Percentiles rank a stretch among this genome's conserved stretches.
These are phyloP conservation scores for Epichloe glyceriae DNA, from an alignment of 2,329 filamentous ascomycete genomes.

Conservation along the genomic window DNA sequence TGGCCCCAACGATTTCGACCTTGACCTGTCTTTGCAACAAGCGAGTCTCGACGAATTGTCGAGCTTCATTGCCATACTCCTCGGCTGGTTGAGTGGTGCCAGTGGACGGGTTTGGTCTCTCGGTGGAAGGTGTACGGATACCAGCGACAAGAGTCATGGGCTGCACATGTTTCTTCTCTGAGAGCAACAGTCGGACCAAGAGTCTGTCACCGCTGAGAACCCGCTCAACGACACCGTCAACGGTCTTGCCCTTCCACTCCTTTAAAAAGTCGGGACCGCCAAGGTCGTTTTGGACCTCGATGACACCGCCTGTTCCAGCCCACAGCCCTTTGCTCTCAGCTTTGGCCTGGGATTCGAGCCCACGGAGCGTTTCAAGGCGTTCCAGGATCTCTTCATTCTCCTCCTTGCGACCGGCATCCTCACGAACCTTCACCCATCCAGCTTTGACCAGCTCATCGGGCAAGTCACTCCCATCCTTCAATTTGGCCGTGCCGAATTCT, in stretches of 20 bases:
- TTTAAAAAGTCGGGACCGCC: slow-evolving; percentile 68
- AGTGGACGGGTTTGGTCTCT: slow-evolving; percentile 65
- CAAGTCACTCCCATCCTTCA: slow-evolving; percentile 63
- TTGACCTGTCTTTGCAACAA: slow-evolving; percentile 77
- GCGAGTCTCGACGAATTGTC: slow-evolving; percentile 73
- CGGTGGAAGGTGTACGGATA: slow-evolving; percentile 79
- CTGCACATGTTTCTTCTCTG: slow-evolving; percentile 75
- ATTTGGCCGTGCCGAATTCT: slow-evolving; percentile 72
- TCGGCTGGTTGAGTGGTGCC: slow-evolving; percentile 75
- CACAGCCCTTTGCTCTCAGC: slow-evolving; percentile 71
- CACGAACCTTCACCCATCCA: slow-evolving; percentile 85
- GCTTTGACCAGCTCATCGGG: slow-evolving; percentile 76
- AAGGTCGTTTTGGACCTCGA: slow-evolving; percentile 72
- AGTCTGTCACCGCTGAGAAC: slow-evolving; percentile 85
- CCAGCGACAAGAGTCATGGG: slow-evolving; percentile 83
- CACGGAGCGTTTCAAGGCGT: slow-evolving; percentile 65
- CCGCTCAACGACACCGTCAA: slow-evolving; percentile 81
- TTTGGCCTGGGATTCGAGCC: slow-evolving; percentile 65
- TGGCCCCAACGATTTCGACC: slow-evolving; percentile 72
- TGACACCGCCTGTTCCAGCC: slow-evolving; percentile 49
- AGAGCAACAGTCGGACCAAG: slow-evolving; percentile 67
- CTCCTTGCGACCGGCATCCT: slow-evolving; percentile 86
- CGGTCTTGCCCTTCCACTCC: slow-evolving; percentile 69
- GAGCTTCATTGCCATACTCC: slow-evolving; percentile 79
- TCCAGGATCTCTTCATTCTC: slow-evolving; percentile 63